Evolutionary conservation across 768 basidiomycete genomes (phyloP), one percentile per base, ranked within the genome.

Genomic region (Russula lepida): DNA sequence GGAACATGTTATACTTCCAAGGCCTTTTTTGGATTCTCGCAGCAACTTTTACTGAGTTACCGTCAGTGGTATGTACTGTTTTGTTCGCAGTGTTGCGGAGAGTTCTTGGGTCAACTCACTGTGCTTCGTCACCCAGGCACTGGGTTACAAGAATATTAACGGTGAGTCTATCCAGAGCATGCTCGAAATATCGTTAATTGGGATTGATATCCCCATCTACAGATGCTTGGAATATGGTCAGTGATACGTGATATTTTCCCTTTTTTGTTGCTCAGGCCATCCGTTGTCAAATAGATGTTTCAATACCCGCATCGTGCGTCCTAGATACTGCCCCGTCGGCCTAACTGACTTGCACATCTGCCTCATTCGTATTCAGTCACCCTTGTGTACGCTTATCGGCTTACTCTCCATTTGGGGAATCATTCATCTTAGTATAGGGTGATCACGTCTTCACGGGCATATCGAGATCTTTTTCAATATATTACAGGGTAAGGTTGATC

Each of bases 401-500:
- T 63, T 28, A 3, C 3, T 4, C 19, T 21, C 32, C 25, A 25
- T 30, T 33, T 6, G 13, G 44, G 19, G 3, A 15, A 11, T 37
- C 37, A 39, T 13, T 33, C 27, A 28, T 13, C 0, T 15, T 23
- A 7, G 4, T 30, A 6, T 41, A 65, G 64, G 47, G 62, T 63
- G 9, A 65, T 63, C 39, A 47, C 61, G 13, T 64, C 64, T 1
- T 58, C 64, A 19, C 62, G 62, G 21, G 64, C 56, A 35, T 65
- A 63, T 58, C 64, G 64, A 17, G 59, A 65, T 46, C 52, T 65
- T 15, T 65, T 65, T 28, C 56, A 65, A 32, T 65, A 65, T 19
- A 65, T 65, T 12, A 64, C 60, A 11, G 48, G 39, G 63, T 64
- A 63, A 33, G 44, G 9, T 25, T 15, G 13, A 21, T 17, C n/a